phyloP scores from a whole-genome alignment of 441 rosid species.

The Gossypium trilobum region DNA sequence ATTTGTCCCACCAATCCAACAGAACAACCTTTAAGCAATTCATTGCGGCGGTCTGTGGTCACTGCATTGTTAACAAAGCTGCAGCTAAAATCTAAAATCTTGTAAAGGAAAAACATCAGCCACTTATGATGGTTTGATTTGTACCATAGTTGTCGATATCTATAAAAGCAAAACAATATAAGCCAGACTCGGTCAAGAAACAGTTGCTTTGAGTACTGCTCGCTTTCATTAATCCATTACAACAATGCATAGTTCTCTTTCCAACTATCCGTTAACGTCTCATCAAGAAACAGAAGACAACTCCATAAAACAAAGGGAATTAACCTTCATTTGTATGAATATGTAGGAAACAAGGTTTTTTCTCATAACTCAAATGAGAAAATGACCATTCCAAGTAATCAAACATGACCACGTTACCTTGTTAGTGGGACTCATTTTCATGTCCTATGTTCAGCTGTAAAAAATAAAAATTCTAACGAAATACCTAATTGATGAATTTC shows the following conservation, averaged over 20 bases:
- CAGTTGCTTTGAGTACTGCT: background rate
- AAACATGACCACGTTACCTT: background rate
- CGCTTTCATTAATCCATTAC: background rate
- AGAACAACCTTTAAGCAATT: background rate
- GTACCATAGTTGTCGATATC: background rate
- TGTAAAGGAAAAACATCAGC: background rate
- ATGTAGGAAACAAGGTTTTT: background rate
- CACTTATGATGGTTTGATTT: conserved; percentile 6
- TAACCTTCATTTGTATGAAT: background rate
- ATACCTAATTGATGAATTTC: background rate
- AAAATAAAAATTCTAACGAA: background rate
- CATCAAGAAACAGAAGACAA: background rate
- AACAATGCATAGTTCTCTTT: conserved; percentile 6
- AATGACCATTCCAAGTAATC: background rate
- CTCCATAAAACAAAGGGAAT: background rate
- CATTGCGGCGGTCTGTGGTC: background rate
- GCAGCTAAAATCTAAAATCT: background rate
- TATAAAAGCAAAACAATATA: background rate
- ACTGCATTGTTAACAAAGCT: background rate
- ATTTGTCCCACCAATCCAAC: conserved; percentile 1
- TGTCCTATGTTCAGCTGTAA: background rate
- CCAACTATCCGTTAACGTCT: background rate
- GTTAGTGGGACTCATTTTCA: background rate
- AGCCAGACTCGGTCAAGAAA: background rate
- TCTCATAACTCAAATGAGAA: background rate